A percentile compares a stretch with the other conserved stretches of the same genome.
Evolutionary conservation across 495 filamentous ascomycete species (phyloP).

Genomic region (Jackrogersella multiformis): DNA sequence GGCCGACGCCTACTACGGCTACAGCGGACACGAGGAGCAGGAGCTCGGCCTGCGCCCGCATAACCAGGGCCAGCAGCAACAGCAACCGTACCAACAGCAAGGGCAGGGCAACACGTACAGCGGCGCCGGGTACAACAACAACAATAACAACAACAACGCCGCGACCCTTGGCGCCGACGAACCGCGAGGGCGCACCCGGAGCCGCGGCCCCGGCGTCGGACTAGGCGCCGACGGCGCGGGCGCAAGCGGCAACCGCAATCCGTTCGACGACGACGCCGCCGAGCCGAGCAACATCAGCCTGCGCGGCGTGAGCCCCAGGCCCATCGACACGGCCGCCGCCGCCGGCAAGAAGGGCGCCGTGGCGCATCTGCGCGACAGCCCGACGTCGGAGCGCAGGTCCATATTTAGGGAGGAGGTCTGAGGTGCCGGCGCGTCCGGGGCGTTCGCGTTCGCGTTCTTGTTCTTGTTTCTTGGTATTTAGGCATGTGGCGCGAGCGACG

Average conservation of each 20-base stretch:
- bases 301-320: conserved; percentile 65
- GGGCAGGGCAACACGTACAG: conserved; percentile 22
- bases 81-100: conserved; percentile 25
- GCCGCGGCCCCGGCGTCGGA: conserved; percentile 33
- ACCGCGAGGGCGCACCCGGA: conserved; percentile 47
- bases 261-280: conserved; percentile 64
- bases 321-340: conserved; percentile 53
- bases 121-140: conserved; percentile 58
- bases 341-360: conserved; percentile 35
- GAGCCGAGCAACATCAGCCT: conserved; percentile 65
- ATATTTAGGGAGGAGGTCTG: conserved; percentile 63
- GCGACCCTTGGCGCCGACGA: conserved; percentile 56
- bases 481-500: too few species aligned
- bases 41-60: conserved; percentile 58
- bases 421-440: background rate
- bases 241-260: conserved; percentile 58
- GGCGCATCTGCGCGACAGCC: conserved; percentile 48
- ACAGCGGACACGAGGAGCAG: conserved; percentile 66
- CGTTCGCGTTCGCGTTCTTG: too few species aligned
- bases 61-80: background rate
- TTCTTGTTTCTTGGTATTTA: too few species aligned
- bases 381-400: conserved; percentile 57
- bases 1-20: conserved; percentile 57
- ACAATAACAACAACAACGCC: conserved; percentile 61
- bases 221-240: background rate